Base-by-base conservation (phyloP, 2,329 filamentous ascomycete genomes). In the Cytospora piceae region DNA sequence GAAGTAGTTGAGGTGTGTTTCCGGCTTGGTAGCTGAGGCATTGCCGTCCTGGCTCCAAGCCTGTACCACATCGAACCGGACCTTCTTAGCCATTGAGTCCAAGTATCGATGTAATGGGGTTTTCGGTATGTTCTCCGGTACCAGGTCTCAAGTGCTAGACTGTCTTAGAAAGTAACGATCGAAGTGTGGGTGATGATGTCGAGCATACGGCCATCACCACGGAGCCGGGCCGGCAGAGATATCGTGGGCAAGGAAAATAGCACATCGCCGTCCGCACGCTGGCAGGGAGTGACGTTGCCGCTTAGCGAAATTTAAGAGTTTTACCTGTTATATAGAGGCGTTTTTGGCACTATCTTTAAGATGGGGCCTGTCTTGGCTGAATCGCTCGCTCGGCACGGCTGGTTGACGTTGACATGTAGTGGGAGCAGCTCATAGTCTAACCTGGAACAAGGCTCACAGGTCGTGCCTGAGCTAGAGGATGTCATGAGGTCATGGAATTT, bases 1-100 rank as follows among this genome's bases (percentile, higher is more conserved):
- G 71, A 89, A 89, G 73, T 88, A 87, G 65, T 83, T 87, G 2
- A 64, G 61, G 15, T 55, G 22, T 29, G 42, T 49, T 3, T 62
- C 49, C 3, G n/a, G 34, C 58, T 39, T 55, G 15, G 17, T 12
- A 37, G 22, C 42, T 6, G 22, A 22, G 29, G 22, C 22, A 8
- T 32, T 20, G 27, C 37, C 49, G n/a, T 58, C 55, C 20, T n/a
- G 27, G 9, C 42, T 56, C 62, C 61, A 65, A 9, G 42, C 49
- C 20, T 58, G 46, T 12, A 65, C n/a, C 4, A 49, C 51, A 6
- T 54, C 37, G 20, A 65, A 67, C 7, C 65, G 46, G 15, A 65
- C 65, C 17, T 29, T 64, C 53, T 67, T 67, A 15, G 58, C 24
- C 62, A 63, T 59, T 27, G 39, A 4, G 11, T 6, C 17, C 12